A percentile compares a stretch with the other conserved stretches of the same genome.
Conservation (phyloP, 345 rosid genomes). For the Arabis alpina region DNA sequence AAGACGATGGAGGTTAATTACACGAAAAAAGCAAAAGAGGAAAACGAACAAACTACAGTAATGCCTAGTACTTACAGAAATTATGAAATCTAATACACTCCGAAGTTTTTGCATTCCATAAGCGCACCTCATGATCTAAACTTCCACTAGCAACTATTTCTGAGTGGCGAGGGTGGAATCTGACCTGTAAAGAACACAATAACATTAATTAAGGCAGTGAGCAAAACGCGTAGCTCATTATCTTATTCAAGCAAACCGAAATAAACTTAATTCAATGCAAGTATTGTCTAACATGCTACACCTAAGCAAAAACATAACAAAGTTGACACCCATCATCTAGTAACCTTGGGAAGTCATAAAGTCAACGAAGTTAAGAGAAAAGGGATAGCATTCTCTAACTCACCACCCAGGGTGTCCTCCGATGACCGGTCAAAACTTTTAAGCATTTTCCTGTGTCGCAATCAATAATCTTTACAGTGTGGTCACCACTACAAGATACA, state of each 20-base stretch:
- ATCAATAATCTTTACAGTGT: slow-evolving; percentile 92
- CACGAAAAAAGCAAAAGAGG: slow-evolving; percentile 18
- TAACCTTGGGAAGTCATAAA: slow-evolving; percentile 25
- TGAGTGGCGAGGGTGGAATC: slow-evolving; percentile 78
- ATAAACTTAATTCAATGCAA: background rate
- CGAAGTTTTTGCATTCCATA: slow-evolving; percentile 76
- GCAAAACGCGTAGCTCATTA: slow-evolving; percentile 9
- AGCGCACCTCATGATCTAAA: slow-evolving; percentile 84
- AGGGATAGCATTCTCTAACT: slow-evolving; percentile 42
- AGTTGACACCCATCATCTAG: slow-evolving; percentile 17
- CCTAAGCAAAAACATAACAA: slow-evolving; percentile 18
- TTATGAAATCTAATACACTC: slow-evolving; percentile 75
- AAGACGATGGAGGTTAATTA: slow-evolving; percentile 8
- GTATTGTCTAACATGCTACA: slow-evolving; percentile 21
- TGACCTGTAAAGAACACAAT: slow-evolving; percentile 61
- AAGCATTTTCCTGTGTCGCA: slow-evolving; percentile 88
- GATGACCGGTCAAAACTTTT: slow-evolving; percentile 91
- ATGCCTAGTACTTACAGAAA: slow-evolving; percentile 57
- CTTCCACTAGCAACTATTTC: slow-evolving; percentile 89
- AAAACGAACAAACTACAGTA: slow-evolving; percentile 4
- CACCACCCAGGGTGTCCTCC: slow-evolving; percentile 99
- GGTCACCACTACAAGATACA: slow-evolving; percentile 76
- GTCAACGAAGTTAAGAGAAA: slow-evolving; percentile 19
- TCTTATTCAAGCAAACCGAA: slow-evolving; percentile 4
- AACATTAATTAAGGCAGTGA: slow-evolving; percentile 22